Conservation (phyloP, 2,329 filamentous ascomycete species). For the Colletotrichum karsti region DNA sequence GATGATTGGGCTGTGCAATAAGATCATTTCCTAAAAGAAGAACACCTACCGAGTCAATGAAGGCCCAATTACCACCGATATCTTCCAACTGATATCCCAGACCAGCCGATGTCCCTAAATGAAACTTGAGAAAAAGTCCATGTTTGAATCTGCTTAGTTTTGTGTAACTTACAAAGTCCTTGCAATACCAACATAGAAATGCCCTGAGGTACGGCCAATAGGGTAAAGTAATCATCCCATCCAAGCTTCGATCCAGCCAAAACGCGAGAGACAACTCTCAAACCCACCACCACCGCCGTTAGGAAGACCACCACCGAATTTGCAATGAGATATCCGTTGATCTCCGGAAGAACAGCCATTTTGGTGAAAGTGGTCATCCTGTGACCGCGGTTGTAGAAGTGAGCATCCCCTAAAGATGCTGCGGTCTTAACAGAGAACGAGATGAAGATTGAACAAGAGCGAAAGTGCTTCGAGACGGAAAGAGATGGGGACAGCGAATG, state of each 20-base stretch:
- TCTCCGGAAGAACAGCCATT: conserved; percentile 8
- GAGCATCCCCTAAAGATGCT: not conserved
- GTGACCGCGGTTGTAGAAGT: not conserved
- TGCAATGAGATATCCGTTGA: conserved; percentile 36
- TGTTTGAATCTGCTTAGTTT: not conserved
- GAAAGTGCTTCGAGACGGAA: not conserved
- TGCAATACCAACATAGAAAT: conserved; percentile 39
- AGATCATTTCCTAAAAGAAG: fast-evolving
- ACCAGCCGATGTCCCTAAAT: conserved; percentile 32
- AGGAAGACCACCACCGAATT: conserved; percentile 32
- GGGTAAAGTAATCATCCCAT: conserved; percentile 47
- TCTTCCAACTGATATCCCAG: conserved; percentile 32
- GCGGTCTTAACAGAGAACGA: not conserved
- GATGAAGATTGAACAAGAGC: not conserved
- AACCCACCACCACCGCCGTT: conserved; percentile 33
- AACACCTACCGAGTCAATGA: not conserved
- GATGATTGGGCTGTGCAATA: not conserved
- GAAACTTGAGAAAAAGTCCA: not conserved
- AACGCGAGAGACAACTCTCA: conserved; percentile 38
- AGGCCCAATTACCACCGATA: conserved; percentile 1
- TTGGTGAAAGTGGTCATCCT: not conserved
- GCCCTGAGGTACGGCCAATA: conserved; percentile 40
- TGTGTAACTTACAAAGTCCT: conserved; percentile 37
- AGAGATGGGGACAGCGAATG: not conserved
- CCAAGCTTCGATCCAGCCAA: conserved; percentile 38